These are phyloP conservation scores for Rhynchospora pubera DNA, from an alignment of 176 grass and related monocot genomes.

Conservation along the genomic window DNA sequence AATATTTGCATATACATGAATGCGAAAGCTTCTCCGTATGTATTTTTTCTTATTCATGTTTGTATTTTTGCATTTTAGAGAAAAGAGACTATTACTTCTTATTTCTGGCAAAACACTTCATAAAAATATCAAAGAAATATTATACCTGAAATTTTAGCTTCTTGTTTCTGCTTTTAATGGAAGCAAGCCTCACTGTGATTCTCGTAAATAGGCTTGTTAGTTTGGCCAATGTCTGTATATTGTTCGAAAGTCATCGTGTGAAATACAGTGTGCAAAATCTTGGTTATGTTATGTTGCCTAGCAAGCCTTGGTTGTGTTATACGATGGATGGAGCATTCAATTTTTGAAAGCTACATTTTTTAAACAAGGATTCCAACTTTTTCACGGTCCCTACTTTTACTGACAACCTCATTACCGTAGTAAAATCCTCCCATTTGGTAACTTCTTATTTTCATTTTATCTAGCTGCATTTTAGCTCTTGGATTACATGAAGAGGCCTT, in stretches of 20 bases:
- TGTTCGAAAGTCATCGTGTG: not conserved
- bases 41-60: slow-evolving; percentile 2
- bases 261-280: not conserved
- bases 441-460: not conserved
- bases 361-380: not conserved
- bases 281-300: not conserved
- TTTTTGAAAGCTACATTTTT: not conserved
- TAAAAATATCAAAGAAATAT: not conserved
- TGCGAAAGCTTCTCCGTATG: slow-evolving; percentile 89
- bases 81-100: not conserved
- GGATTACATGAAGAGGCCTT: not conserved
- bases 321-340: not conserved
- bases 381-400: not conserved
- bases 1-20: slow-evolving; percentile 95
- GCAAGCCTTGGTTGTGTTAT: not conserved
- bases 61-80: not conserved
- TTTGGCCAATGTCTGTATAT: slow-evolving; percentile 1
- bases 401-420: not conserved
- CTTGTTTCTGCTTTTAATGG: not conserved
- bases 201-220: not conserved
- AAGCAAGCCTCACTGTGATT: not conserved
- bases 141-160: not conserved
- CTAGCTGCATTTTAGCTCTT: not conserved
- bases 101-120: not conserved
- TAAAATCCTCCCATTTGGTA: not conserved